phyloP scores from a whole-genome alignment of 208 protist genomes.

The Wallacemonas sp. region DNA sequence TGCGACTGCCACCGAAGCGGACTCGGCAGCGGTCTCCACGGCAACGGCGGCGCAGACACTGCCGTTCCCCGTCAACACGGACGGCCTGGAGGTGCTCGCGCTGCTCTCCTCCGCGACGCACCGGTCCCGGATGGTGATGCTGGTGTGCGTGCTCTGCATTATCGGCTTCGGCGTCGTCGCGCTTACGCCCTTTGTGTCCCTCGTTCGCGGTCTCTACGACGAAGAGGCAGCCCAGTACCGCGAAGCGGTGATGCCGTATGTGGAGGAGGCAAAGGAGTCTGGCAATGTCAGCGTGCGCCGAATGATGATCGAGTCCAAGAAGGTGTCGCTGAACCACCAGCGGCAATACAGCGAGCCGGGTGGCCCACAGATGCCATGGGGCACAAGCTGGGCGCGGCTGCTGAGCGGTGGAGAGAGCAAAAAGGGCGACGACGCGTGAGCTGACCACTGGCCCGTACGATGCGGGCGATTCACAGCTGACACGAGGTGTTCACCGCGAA shows the following conservation, averaged over 20 bases:
- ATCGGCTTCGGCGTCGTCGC: constrained; percentile 36
- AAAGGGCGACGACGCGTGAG: neutral
- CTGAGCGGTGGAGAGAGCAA: neutral
- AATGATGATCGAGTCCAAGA: constrained; percentile 58
- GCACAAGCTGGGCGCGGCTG: neutral
- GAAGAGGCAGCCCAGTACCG: constrained; percentile 7
- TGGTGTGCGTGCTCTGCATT: constrained; percentile 23
- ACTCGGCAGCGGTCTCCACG: neutral
- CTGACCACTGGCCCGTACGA: too few species aligned
- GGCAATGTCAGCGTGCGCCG: constrained; percentile 38
- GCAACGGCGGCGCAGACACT: constrained; percentile 16
- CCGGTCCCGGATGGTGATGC: constrained; percentile 20
- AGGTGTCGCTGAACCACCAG: constrained; percentile 53
- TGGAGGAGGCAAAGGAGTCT: constrained; percentile 20
- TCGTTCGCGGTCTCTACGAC: neutral
- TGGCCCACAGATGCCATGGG: constrained; percentile 5
- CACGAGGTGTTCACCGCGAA: too few species aligned
- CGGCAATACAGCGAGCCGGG: constrained; percentile 43
- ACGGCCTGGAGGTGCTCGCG: constrained; percentile 36
- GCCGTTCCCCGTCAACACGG: constrained; percentile 53
- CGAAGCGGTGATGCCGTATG: constrained; percentile 38
- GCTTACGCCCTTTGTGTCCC: constrained; percentile 31
- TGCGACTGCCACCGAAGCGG: neutral
- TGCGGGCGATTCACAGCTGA: too few species aligned
- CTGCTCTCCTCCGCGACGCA: constrained; percentile 40